Percentiles rank a stretch among this genome's conserved stretches.
These are phyloP conservation scores for Plantago ovata DNA, from an alignment of 257 asterid species.

Conservation along the genomic window DNA sequence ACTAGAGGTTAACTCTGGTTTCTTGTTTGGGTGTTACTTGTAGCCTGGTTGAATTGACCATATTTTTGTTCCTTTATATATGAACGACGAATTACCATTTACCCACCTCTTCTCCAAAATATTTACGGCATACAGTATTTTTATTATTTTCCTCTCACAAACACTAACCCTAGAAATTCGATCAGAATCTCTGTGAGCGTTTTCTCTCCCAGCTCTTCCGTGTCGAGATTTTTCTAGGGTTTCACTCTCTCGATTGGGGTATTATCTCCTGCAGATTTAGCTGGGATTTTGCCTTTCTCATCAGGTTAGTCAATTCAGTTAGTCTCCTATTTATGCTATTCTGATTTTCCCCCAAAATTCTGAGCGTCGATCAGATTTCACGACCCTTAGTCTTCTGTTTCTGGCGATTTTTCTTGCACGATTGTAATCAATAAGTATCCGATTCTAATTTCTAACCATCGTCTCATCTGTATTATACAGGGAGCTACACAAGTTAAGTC, in stretches of 20 bases:
- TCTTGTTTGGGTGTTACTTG: too few relatives aligned
- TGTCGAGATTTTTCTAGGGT: slow-evolving; percentile 12
- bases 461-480: slow-evolving; percentile 4
- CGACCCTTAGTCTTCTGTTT: not conserved
- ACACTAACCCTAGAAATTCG: slow-evolving; percentile 22
- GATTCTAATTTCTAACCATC: too few relatives aligned
- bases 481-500: slow-evolving; percentile 20
- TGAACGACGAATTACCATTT: too few relatives aligned
- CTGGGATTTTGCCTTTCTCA: slow-evolving; percentile 14
- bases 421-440: too few relatives aligned
- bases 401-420: not conserved
- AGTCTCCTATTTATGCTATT: not conserved
- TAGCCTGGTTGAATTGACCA: too few relatives aligned
- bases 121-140: slow-evolving; percentile 1
- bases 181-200: slow-evolving; percentile 8
- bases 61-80: too few relatives aligned
- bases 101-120: not conserved
- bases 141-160: not conserved
- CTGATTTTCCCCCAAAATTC: too few relatives aligned
- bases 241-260: slow-evolving; percentile 1
- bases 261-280: slow-evolving; percentile 8
- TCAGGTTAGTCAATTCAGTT: not conserved
- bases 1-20: too few relatives aligned
- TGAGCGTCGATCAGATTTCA: not conserved
- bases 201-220: not conserved